A percentile compares a stretch with the other conserved stretches of the same genome.
These are phyloP conservation scores for Petrea volubilis DNA, from an alignment of 257 asterid species.

Conservation along the genomic window DNA sequence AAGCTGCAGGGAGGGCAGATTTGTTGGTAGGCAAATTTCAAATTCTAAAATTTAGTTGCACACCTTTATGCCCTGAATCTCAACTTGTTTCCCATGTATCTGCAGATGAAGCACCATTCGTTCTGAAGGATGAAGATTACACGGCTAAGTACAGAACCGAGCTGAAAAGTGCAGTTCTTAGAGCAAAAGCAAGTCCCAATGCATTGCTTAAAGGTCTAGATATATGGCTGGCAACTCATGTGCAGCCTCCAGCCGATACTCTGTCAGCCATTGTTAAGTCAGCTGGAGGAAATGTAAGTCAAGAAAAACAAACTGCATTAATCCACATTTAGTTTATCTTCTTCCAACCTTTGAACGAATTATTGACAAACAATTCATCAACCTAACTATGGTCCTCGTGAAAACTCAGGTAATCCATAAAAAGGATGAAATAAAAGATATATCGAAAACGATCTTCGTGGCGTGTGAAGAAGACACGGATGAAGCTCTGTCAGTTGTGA, in stretches of 20 bases:
- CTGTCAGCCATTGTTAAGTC: slow-evolving; percentile 62
- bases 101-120: slow-evolving; percentile 75
- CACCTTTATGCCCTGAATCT: background rate
- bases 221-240: slow-evolving; percentile 68
- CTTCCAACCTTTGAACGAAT: background rate
- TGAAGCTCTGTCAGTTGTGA: slow-evolving; percentile 69
- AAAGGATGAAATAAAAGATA: slow-evolving; percentile 42
- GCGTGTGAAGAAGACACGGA: slow-evolving; percentile 88
- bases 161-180: slow-evolving; percentile 59
- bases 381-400: background rate
- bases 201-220: slow-evolving; percentile 73
- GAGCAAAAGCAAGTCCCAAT: slow-evolving; percentile 56
- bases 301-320: background rate
- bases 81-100: slow-evolving; percentile 11
- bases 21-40: slow-evolving; percentile 56
- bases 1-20: slow-evolving; percentile 73
- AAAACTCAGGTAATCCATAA: slow-evolving; percentile 49
- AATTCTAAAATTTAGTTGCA: background rate
- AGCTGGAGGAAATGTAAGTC: slow-evolving; percentile 91
- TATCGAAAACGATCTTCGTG: slow-evolving; percentile 54
- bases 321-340: background rate
- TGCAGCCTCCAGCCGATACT: slow-evolving; percentile 62
- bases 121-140: slow-evolving; percentile 72
- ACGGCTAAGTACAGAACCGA: slow-evolving; percentile 51
- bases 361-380: background rate